Base-by-base conservation (phyloP, 495 filamentous ascomycete genomes). In the Pyrenula massariospora region DNA sequence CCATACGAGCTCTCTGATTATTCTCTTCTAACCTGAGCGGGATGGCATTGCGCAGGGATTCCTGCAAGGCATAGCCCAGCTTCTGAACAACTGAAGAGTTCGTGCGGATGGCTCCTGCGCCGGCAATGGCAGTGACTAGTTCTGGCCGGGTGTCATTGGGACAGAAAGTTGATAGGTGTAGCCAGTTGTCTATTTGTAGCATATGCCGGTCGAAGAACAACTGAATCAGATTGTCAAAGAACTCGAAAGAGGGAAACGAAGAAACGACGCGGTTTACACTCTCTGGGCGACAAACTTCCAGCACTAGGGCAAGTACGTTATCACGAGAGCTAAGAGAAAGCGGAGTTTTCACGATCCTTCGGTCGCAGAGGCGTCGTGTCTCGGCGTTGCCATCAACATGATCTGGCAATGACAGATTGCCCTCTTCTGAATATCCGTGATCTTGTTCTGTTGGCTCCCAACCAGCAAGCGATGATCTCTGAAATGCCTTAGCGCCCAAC, bases 21-120 rank as follows among this genome's bases (percentile, higher is more conserved):
- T 83, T 78, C 21, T 73, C 75, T 59, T 87, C 83, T 56, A 82
- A 80, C 62, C 71, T 71, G 12, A 65, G 65, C 0, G 76, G 72
- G 52, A 83, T 66, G 21, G 74, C 68, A 15, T 75, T 59, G 12
- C 83, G 71, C 10, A 82, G 76, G 36, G 78, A 76, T 60, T 87
- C 84, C 56, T 84, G 72, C 11, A 87, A 60, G 0, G 83, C 81
- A 61, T 80, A 82, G 0, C 84, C 84, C 24, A 87, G 72, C 55
- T 83, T 82, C 11, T 81, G 71, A 19, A 85, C 68, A 0, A 83
- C 74, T 5, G 72, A 71, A n/a, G 78, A 69, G 0, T 78, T 70
- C 0, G 80, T 79, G 22, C 76, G 60, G 2, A 79, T 72, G 3
- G 83, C 83, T 3, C 77, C 82, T 1, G 76, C 75, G 2, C 83